Conservation (phyloP, 176 grass and related monocot species). For the Cymbopogon citratus region DNA sequence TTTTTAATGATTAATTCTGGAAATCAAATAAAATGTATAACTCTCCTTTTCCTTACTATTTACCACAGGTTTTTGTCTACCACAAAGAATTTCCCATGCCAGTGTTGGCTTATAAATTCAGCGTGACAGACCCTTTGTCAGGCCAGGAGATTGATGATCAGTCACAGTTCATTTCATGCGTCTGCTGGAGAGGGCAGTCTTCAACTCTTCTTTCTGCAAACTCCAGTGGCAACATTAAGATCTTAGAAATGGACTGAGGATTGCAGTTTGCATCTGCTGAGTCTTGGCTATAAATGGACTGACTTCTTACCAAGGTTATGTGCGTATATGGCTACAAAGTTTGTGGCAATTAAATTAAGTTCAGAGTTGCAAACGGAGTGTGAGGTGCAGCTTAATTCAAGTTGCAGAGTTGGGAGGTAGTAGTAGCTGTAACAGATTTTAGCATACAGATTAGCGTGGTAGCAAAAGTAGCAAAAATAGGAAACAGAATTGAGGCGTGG, state of each 20-base stretch:
- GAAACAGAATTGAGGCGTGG: slow-evolving; percentile 33
- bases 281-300: slow-evolving; percentile 51
- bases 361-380: neutral
- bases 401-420: slow-evolving; percentile 25
- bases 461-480: slow-evolving; percentile 64
- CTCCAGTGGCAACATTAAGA: slow-evolving; percentile 85
- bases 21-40: neutral
- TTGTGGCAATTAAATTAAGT: neutral
- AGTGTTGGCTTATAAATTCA: slow-evolving; percentile 84
- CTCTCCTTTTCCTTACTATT: slow-evolving; percentile 11
- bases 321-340: neutral
- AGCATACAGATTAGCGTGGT: slow-evolving; percentile 38
- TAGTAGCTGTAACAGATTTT: slow-evolving; percentile 42
- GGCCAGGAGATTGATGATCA: slow-evolving; percentile 86
- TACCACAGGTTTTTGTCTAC: slow-evolving; percentile 89
- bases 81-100: slow-evolving; percentile 95
- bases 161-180: slow-evolving; percentile 86
- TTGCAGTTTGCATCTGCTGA: neutral
- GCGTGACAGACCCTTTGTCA: slow-evolving; percentile 68
- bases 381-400: slow-evolving; percentile 13
- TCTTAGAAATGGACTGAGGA: slow-evolving; percentile 86
- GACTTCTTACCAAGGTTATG: slow-evolving; percentile 18
- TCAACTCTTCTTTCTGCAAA: slow-evolving; percentile 82
- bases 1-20: neutral
- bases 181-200: slow-evolving; percentile 85